These are phyloP conservation scores for Escallonia herrerae DNA, from an alignment of 129 eudicot species.

Conservation along the genomic window DNA sequence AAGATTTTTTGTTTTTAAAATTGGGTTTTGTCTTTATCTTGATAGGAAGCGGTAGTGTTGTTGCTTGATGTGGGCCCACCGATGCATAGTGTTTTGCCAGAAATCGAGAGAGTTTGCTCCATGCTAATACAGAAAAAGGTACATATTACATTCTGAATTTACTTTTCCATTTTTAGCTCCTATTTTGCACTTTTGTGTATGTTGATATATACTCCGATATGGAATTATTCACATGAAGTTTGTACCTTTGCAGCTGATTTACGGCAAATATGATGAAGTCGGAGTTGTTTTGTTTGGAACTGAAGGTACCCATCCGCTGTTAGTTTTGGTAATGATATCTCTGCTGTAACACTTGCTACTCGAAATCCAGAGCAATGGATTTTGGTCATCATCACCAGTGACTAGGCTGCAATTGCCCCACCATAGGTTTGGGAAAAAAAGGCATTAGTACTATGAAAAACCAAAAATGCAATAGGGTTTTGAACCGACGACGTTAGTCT, in stretches of 20 bases:
- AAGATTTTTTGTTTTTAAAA: too few relatives aligned
- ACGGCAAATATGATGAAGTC: conserved; percentile 75
- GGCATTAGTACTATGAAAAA: too few relatives aligned
- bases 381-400: too few relatives aligned
- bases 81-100: conserved; percentile 77
- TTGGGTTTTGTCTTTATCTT: too few relatives aligned
- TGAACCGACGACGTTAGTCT: too few relatives aligned
- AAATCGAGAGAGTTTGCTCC: conserved; percentile 77
- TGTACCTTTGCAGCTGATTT: conserved; percentile 59
- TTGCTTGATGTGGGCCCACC: conserved; percentile 91
- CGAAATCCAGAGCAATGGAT: too few relatives aligned
- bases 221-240: background rate
- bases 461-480: too few relatives aligned
- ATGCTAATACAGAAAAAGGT: conserved; percentile 93
- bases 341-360: too few relatives aligned
- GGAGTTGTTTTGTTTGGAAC: conserved; percentile 89
- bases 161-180: background rate
- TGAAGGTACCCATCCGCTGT: conserved; percentile 40
- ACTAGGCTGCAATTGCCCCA: too few relatives aligned
- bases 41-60: conserved; percentile 80
- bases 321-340: too few relatives aligned
- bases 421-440: too few relatives aligned
- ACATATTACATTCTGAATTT: background rate
- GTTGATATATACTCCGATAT: background rate
- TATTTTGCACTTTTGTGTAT: background rate